Base-by-base conservation (phyloP, 306 rosid genomes). In the Prunus dulcis region DNA sequence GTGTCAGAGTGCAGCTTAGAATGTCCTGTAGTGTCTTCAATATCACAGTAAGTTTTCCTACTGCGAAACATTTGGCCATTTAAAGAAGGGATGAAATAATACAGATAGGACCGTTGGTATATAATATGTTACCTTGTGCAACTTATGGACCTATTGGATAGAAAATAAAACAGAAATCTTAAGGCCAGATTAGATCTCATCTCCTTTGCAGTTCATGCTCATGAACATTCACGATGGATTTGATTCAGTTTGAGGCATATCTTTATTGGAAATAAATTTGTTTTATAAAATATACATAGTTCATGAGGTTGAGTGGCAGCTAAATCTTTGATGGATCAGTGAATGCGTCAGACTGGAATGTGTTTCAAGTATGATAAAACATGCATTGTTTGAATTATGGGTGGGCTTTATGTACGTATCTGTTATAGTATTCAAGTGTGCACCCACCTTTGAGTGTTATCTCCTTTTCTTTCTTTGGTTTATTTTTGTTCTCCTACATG, bases 1-100 rank as follows among this genome's bases (percentile, higher is more conserved):
- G 81, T 60, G 45, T 84, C 92, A 74, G 93, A 87, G 69, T 94
- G 97, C 90, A 76, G 91, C 85, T 84, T 94, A 79, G 90, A 84
- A 70, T 92, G 90, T 70, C 98, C 98, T 46, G 88, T 92, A 12
- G 93, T 89, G 77, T 77, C 95, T 38, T 85, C 96, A 34, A 78
- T 90, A 77, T 71, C 85, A 63, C 91, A 84, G 98, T 92, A 82
- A 85, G 91, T 86, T 64, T 67, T 79, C 70, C 50, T 72, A 28
- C 58, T 61, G 55, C 61, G 56, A 68, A 60, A 27, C 76, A 67
- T 80, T 58, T 64, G 38, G 20, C 69, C 61, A 85, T 58, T 69
- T 72, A 41, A 34, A 50, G 56, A 56, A 45, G 67, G 79, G 80
- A 56, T 76, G 70, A 28, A 66, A 74, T 51, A 45, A 72, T 70